phyloP scores from a whole-genome alignment of 495 filamentous ascomycete genomes.

The Penicillium alfredii region DNA sequence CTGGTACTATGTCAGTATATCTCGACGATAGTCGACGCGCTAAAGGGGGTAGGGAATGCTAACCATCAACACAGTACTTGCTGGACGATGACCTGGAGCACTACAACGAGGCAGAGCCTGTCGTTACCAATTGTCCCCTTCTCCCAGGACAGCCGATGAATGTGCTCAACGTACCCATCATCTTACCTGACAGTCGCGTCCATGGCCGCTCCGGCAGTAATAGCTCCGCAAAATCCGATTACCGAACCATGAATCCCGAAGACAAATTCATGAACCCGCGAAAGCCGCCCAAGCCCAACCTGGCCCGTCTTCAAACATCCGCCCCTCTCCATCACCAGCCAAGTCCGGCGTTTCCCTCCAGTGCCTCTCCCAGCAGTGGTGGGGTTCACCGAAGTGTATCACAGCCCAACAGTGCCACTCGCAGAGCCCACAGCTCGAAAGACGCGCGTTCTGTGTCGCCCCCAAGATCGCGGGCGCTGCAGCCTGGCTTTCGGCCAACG shows the following conservation, averaged over 20 bases:
- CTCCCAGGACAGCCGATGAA: conserved; percentile 84
- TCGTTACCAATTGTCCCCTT: conserved; percentile 75
- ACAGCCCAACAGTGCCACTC: conserved; percentile 32
- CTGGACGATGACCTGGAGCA: conserved; percentile 68
- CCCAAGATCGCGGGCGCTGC: conserved; percentile 31
- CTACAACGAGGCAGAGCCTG: conserved; percentile 62
- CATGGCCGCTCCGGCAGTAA: conserved; percentile 33
- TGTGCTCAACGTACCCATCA: conserved; percentile 69
- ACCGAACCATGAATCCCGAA: conserved; percentile 69
- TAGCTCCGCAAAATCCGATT: conserved; percentile 38
- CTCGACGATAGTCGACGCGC: too few relatives aligned
- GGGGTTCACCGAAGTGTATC: conserved; percentile 29
- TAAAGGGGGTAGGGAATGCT: conserved; percentile 13
- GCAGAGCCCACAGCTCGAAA: conserved; percentile 17
- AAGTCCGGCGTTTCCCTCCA: conserved; percentile 21
- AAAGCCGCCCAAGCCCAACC: conserved; percentile 49
- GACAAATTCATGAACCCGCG: conserved; percentile 69
- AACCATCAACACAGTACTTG: conserved; percentile 78
- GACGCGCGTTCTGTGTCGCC: conserved; percentile 39
- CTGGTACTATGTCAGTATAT: conserved; percentile 77
- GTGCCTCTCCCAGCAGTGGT: conserved; percentile 20
- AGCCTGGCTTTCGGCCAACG: conserved; percentile 30
- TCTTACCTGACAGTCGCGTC: conserved; percentile 45
- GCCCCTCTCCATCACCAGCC: conserved; percentile 42
- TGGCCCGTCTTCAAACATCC: conserved; percentile 50